phyloP scores from a whole-genome alignment of 768 basidiomycete genomes.

The Boletus eberwhitei region DNA sequence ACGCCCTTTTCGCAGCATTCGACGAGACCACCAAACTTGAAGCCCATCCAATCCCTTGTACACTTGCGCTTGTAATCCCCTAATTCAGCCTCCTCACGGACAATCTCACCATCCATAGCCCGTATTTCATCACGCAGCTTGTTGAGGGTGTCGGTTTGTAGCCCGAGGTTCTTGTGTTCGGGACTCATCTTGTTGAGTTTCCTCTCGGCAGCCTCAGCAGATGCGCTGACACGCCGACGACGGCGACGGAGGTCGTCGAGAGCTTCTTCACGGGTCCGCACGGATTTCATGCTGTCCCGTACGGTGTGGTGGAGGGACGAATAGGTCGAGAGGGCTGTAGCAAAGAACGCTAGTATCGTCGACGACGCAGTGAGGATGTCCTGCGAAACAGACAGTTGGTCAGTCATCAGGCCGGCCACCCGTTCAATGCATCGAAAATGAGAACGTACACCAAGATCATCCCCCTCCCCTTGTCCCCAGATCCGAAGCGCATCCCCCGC shows the following conservation, averaged over 20 bases:
- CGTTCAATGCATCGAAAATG: neutral
- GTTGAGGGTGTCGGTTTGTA: constrained; percentile 72
- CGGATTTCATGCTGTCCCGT: constrained; percentile 65
- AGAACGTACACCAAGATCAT: constrained; percentile 67
- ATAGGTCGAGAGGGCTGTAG: constrained; percentile 64
- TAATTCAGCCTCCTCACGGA: constrained; percentile 74
- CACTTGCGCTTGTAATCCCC: constrained; percentile 80
- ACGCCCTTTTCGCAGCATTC: constrained; percentile 83
- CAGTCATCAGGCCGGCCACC: neutral
- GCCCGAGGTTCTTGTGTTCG: constrained; percentile 77
- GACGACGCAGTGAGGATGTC: constrained; percentile 73
- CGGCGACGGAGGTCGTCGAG: constrained; percentile 75
- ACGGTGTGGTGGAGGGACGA: constrained; percentile 68
- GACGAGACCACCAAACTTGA: constrained; percentile 84
- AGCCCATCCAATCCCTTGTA: constrained; percentile 65
- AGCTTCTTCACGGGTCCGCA: constrained; percentile 80
- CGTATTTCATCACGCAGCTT: constrained; percentile 74
- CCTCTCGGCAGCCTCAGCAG: constrained; percentile 82
- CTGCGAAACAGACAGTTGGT: constrained; percentile 35
- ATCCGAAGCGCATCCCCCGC: constrained; percentile 67
- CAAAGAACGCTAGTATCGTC: constrained; percentile 62
- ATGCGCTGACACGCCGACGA: constrained; percentile 58
- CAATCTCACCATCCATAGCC: constrained; percentile 74
- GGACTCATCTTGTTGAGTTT: constrained; percentile 88
- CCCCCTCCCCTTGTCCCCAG: constrained; percentile 81